Evolutionary conservation across 1,284 basidiomycete species (phyloP), one percentile per base, ranked within the genome.

Genomic region (Papiliotrema nemorosa): DNA sequence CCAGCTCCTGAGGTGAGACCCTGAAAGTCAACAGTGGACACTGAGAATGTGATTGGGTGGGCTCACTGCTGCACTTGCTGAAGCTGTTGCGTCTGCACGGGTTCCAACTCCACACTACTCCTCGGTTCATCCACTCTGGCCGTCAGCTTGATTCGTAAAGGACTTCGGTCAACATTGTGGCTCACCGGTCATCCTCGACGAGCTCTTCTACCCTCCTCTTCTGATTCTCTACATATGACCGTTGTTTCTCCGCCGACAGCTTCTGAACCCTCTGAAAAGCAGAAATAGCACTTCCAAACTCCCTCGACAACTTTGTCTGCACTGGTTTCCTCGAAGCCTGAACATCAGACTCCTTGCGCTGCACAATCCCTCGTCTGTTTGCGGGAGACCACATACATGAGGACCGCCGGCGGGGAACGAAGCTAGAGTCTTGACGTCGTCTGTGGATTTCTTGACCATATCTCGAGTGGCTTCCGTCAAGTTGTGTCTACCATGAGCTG

Each of bases 231-330:
- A 97, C 87, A 31, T 88, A 85, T 0, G 85, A 85, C 51, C 90
- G 77, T 70, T 94, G 87, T 54, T 84, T 80, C 67, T 96, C 91
- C 0, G 88, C 92, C 52, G 88, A 91, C 36, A 87, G 81, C 67
- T 90, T 86, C 65, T 96, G 91, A 1, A 91, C 90, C 29, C 85
- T 82, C 70, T 97, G 92, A 74, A 97, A 98, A 2, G 87, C 85
- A 26, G 89, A 82, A 3, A 98, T 78, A 3, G 93, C 92, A 37
- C 88, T 75, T 55, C 94, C 87, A 58, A 97, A 86, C 67, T 98
- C 96, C 67, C 91, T 85, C 16, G 90, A 90, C 16, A 92, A 86
- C 79, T 96, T 97, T 69, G 88, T 83, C 59, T 96, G 79, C 29
- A 78, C 72, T 5, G 78, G 67, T 61, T 76, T 75, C 29, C 71